Percentiles rank a stretch among this genome's conserved stretches.
These are phyloP conservation scores for Hansfordia pulvinata DNA, from an alignment of 2,329 filamentous ascomycete genomes.

Conservation along the genomic window DNA sequence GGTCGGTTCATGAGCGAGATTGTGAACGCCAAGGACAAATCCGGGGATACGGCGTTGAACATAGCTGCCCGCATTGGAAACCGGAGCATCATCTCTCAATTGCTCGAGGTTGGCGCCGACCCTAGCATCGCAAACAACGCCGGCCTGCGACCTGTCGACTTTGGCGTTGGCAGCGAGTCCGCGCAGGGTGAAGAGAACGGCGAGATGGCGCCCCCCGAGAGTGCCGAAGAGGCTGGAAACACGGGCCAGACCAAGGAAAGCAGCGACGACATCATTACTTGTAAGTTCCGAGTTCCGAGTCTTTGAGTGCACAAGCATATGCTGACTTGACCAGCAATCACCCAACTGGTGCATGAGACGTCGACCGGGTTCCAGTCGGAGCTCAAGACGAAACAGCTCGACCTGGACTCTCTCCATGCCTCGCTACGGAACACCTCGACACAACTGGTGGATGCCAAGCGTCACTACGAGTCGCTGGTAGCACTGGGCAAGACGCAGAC, in stretches of 20 bases:
- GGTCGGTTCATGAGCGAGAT: slow-evolving; percentile 94
- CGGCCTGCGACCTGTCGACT: slow-evolving; percentile 80
- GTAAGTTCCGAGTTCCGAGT: slow-evolving; percentile 36
- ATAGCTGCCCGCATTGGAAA: slow-evolving; percentile 89
- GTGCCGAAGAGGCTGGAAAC: slow-evolving; percentile 27
- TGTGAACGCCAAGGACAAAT: slow-evolving; percentile 88
- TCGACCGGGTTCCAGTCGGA: slow-evolving; percentile 68
- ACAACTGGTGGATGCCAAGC: slow-evolving; percentile 64
- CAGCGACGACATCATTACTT: slow-evolving; percentile 65
- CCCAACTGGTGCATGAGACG: slow-evolving; percentile 67
- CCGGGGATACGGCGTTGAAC: slow-evolving; percentile 88
- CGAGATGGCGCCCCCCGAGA: slow-evolving; percentile 24
- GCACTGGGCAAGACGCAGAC: slow-evolving; percentile 49
- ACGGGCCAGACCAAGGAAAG: slow-evolving; percentile 53
- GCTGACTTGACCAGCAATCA: slow-evolving; percentile 50
- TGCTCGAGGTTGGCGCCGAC: slow-evolving; percentile 89
- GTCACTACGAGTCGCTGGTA: slow-evolving; percentile 58
- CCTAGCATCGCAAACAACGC: slow-evolving; percentile 85
- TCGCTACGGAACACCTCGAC: slow-evolving; percentile 70
- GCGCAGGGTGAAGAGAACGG: slow-evolving; percentile 28
- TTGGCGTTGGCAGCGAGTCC: slow-evolving; percentile 68
- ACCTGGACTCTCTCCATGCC: slow-evolving; percentile 69
- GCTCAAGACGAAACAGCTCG: slow-evolving; percentile 70
- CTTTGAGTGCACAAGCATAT: too few relatives aligned
- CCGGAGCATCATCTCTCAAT: slow-evolving; percentile 87